These are phyloP conservation scores for Glonium stellatum DNA, from an alignment of 495 filamentous ascomycete genomes.

Conservation along the genomic window DNA sequence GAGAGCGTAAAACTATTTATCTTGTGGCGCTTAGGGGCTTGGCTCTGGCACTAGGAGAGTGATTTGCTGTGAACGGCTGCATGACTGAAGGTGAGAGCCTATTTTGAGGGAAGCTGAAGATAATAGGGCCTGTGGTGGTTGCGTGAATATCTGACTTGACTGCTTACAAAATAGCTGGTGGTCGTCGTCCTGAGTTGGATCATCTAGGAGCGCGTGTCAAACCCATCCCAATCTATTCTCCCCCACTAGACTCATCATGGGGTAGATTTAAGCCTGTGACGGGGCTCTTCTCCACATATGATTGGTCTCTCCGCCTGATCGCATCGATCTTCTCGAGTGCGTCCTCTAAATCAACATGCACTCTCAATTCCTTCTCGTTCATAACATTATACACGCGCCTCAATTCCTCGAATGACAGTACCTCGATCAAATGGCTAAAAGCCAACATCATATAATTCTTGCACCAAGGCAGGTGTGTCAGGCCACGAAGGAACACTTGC, in stretches of 20 bases:
- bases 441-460: constrained; percentile 41
- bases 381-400: constrained; percentile 45
- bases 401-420: constrained; percentile 40
- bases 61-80: too few species aligned
- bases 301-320: not conserved
- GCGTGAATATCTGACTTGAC: too few species aligned
- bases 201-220: too few species aligned
- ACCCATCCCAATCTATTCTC: too few species aligned
- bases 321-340: constrained; percentile 18
- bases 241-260: not conserved
- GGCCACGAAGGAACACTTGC: constrained; percentile 32
- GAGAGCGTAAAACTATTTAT: too few species aligned
- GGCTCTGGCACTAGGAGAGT: too few species aligned
- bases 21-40: too few species aligned
- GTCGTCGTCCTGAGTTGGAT: too few species aligned
- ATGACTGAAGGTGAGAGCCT: too few species aligned
- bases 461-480: constrained; percentile 34
- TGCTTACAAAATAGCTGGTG: too few species aligned
- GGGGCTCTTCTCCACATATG: not conserved
- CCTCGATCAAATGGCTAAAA: constrained; percentile 23
- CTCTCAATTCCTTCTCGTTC: constrained; percentile 47
- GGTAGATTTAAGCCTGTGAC: not conserved
- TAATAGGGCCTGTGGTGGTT: too few species aligned
- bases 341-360: constrained; percentile 42
- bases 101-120: too few species aligned